phyloP scores from a whole-genome alignment of 306 rosid genomes.

The Quercus ilex region DNA sequence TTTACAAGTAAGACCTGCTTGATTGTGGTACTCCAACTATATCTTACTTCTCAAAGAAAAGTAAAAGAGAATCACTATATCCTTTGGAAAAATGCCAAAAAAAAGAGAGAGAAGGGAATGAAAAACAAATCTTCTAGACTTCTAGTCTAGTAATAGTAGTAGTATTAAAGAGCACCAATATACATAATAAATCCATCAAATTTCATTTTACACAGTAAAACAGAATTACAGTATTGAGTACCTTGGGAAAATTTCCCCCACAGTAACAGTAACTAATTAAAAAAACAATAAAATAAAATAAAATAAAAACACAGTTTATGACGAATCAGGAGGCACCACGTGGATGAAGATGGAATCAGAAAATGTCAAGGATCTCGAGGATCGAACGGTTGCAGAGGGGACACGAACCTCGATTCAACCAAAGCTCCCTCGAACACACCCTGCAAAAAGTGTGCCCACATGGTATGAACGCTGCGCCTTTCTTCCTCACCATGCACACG shows the following conservation, averaged over 20 bases:
- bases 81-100: too few species aligned
- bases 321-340: neutral
- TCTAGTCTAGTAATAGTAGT: too few species aligned
- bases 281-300: neutral
- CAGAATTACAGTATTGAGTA: too few species aligned
- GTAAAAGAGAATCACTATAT: too few species aligned
- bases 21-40: too few species aligned
- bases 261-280: neutral
- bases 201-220: too few species aligned
- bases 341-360: slow-evolving; percentile 28
- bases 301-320: neutral
- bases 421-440: slow-evolving; percentile 92
- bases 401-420: slow-evolving; percentile 86
- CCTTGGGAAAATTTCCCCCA: neutral
- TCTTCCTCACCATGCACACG: slow-evolving; percentile 91
- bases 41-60: too few species aligned
- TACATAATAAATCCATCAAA: too few species aligned
- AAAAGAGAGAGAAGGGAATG: too few species aligned
- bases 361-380: slow-evolving; percentile 86
- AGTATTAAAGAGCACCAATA: too few species aligned
- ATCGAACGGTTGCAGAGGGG: slow-evolving; percentile 95
- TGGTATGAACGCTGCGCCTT: slow-evolving; percentile 94
- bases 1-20: too few species aligned
- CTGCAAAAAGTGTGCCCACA: slow-evolving; percentile 98
- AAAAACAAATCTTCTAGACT: too few species aligned